Conservation (phyloP, 1,139 yeast species). For the Barnettozyma hawaiiensis region DNA sequence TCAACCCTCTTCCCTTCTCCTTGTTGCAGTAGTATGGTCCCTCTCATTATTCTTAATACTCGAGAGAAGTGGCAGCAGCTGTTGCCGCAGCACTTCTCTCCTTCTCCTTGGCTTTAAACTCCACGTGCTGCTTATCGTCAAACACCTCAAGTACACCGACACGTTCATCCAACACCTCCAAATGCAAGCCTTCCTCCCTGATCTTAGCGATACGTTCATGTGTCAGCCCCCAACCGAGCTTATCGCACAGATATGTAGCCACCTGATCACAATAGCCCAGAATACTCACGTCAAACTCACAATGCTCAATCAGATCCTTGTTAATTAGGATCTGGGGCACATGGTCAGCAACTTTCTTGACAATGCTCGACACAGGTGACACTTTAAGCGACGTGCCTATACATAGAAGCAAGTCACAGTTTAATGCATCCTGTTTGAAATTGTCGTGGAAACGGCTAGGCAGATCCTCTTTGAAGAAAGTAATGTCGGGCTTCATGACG, state of each 20-base stretch:
- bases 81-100: constrained; percentile 1
- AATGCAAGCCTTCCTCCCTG: constrained; percentile 27
- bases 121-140: constrained; percentile 10
- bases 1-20: too few species aligned
- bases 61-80: not conserved
- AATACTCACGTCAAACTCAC: constrained; percentile 74
- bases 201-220: constrained; percentile 38
- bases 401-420: constrained; percentile 79
- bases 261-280: constrained; percentile 88
- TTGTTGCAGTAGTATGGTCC: too few species aligned
- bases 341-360: constrained; percentile 60
- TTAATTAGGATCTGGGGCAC: constrained; percentile 85
- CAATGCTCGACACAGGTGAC: constrained; percentile 92
- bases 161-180: constrained; percentile 25
- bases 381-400: constrained; percentile 94
- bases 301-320: constrained; percentile 70
- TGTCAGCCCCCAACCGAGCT: constrained; percentile 62
- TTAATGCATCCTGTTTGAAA: constrained; percentile 50
- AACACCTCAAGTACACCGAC: constrained; percentile 29
- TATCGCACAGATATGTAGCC: constrained; percentile 57
- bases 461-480: constrained; percentile 87
- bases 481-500: constrained; percentile 93
- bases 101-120: constrained; percentile 2
- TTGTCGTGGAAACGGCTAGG: constrained; percentile 69
- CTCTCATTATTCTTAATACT: not conserved